Percentiles rank a stretch among this genome's conserved stretches.
Evolutionary conservation across 2,329 filamentous ascomycete species (phyloP).

Genomic region (Sarocladium strictum): DNA sequence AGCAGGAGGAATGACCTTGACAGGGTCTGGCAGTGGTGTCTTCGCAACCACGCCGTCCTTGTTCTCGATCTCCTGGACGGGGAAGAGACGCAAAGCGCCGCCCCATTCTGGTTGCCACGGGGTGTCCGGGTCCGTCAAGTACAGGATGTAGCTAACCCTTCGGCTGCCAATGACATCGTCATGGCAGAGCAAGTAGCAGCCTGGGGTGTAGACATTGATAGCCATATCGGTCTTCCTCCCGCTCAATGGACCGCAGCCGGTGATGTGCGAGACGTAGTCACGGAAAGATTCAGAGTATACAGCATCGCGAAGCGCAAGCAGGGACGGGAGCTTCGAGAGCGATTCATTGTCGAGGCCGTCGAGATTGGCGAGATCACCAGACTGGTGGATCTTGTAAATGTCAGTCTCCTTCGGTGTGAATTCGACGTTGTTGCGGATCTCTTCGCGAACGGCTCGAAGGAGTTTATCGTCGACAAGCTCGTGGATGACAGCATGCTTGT

Average conservation of each 20-base stretch:
- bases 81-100: conserved; percentile 83
- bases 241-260: conserved; percentile 78
- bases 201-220: conserved; percentile 96
- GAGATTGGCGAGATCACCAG: conserved; percentile 92
- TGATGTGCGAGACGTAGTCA: conserved; percentile 80
- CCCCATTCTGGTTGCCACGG: conserved; percentile 92
- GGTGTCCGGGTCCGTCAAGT: conserved; percentile 85
- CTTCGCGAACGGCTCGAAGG: conserved; percentile 77
- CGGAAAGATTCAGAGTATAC: conserved; percentile 89
- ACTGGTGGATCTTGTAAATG: conserved; percentile 99
- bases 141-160: conserved; percentile 93
- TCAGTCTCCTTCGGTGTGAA: conserved; percentile 99
- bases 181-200: conserved; percentile 91
- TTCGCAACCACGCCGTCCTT: conserved; percentile 69
- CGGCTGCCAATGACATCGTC: conserved; percentile 98
- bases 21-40: conserved; percentile 72
- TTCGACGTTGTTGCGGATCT: conserved; percentile 84
- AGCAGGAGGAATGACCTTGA: conserved; percentile 80
- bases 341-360: conserved; percentile 87
- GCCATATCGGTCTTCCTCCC: conserved; percentile 98
- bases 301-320: conserved; percentile 89
- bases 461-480: conserved; percentile 73
- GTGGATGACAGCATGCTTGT: conserved; percentile 89
- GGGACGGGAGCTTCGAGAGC: conserved; percentile 76
- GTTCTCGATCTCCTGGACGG: conserved; percentile 53